These are phyloP conservation scores for Erythrophleum ivorense DNA, from an alignment of 331 rosid species.

Conservation along the genomic window DNA sequence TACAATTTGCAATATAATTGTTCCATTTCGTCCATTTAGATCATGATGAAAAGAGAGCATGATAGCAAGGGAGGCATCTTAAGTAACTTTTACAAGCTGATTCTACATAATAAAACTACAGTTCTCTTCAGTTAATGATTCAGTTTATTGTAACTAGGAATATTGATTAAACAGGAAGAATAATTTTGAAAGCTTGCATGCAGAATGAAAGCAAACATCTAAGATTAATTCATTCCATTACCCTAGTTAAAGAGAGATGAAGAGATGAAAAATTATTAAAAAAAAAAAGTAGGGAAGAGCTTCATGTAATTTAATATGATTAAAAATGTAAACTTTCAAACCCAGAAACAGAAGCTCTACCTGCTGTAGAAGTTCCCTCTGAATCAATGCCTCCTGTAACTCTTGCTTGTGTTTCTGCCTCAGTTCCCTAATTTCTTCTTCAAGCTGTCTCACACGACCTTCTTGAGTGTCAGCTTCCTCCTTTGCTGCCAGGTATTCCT, in stretches of 20 bases:
- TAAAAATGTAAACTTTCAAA: slow-evolving; percentile 26
- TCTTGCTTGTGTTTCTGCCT: slow-evolving; percentile 91
- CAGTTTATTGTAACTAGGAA: not conserved
- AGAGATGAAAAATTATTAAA: not conserved
- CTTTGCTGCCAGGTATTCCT: slow-evolving; percentile 93
- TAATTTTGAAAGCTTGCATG: not conserved
- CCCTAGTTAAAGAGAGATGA: slow-evolving; percentile 21
- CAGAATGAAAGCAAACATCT: slow-evolving; percentile 19
- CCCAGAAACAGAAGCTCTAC: slow-evolving; percentile 56
- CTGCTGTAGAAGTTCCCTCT: slow-evolving; percentile 91
- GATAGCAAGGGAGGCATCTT: slow-evolving; percentile 41
- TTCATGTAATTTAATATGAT: slow-evolving; percentile 11
- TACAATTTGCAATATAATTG: not conserved
- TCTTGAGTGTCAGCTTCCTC: slow-evolving; percentile 99
- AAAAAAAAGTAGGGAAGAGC: not conserved
- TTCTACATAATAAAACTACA: not conserved
- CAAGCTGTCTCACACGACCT: slow-evolving; percentile 93
- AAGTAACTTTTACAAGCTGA: slow-evolving; percentile 21
- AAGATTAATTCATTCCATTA: slow-evolving; percentile 26
- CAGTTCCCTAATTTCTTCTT: slow-evolving; percentile 76
- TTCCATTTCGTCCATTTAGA: slow-evolving; percentile 30
- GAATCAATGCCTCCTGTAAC: slow-evolving; percentile 82
- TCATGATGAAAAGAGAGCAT: slow-evolving; percentile 25
- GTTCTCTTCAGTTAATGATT: not conserved
- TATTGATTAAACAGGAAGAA: slow-evolving; percentile 6